Evolutionary conservation across 306 rosid genomes (phyloP).

Genomic region (Rosa multiflora): DNA sequence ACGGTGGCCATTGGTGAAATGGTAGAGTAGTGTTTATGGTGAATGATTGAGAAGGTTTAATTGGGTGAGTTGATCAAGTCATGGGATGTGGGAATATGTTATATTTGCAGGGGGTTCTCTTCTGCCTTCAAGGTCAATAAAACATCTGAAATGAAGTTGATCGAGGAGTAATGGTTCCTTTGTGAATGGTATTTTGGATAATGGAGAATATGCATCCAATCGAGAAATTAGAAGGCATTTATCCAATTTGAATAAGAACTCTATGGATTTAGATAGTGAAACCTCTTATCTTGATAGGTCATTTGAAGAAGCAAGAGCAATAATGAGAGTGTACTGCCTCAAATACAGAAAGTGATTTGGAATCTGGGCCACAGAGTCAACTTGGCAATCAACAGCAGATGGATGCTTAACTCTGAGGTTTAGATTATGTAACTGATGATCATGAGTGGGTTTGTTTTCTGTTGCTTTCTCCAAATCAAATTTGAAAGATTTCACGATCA

Average conservation of each 20-base stretch:
- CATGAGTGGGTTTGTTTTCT: conserved; percentile 68
- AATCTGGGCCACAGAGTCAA: conserved; percentile 46
- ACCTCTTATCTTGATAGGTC: conserved; percentile 77
- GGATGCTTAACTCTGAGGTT: conserved; percentile 48
- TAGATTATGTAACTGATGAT: conserved; percentile 65
- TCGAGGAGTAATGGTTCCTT: conserved; percentile 60
- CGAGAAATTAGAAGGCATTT: conserved; percentile 81
- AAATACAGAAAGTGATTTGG: conserved; percentile 67
- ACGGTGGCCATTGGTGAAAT: background rate
- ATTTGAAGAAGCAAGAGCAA: conserved; percentile 73
- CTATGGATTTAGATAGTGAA: conserved; percentile 80
- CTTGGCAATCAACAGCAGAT: conserved; percentile 52
- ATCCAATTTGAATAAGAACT: conserved; percentile 71
- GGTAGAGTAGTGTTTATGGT: background rate
- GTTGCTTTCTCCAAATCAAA: too few relatives aligned
- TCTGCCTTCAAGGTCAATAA: conserved; percentile 57
- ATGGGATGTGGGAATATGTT: conserved; percentile 48
- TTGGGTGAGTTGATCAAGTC: conserved; percentile 51
- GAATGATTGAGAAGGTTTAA: background rate
- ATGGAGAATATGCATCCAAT: conserved; percentile 76
- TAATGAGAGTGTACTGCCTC: conserved; percentile 61
- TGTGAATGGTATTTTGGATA: conserved; percentile 54
- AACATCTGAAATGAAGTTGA: conserved; percentile 61
- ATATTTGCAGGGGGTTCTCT: conserved; percentile 32
- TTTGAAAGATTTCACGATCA: too few relatives aligned